Evolutionary conservation across 768 basidiomycete species (phyloP), one percentile per base, ranked within the genome.

Genomic region (Phylloporus sp.): DNA sequence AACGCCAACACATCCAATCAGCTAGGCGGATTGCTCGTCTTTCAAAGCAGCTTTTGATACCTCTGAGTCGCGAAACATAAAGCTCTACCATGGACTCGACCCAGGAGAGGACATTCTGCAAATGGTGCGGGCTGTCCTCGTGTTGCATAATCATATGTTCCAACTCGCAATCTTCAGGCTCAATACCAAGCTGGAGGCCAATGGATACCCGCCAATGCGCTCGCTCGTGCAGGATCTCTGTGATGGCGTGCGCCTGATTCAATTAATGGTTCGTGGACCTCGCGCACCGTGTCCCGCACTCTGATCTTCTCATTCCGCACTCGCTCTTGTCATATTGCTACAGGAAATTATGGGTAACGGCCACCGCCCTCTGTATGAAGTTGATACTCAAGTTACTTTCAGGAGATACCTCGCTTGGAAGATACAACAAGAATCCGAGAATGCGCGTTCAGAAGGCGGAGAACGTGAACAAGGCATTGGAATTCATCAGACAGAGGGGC

Each of bases 391-490:
- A 27, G 29, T 47, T 44, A 20, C 29, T 52, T 48, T 29, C 45
- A 93, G 91, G 91, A 48, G 91, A 94, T 66, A 84, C 82, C 2
- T 90, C 90, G n/a, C 80, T 98, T 6, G 95, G 95, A n/a, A 75
- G 91, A 60, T 98, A 95, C 68, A 97, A 95, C 73, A 88, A 79
- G 66, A 82, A 79, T 50, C 95, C 97, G 0, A 77, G 85, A 31
- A 94, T 97, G 77, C 82, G 95, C 28, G 86, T 98, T 2, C 97
- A 99, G 70, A 97, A 95, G 64, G 94, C 93, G 3, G 97, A 99
- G 78, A 99, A 99, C 70, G 95, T 95, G 44, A 95, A 91, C 71
- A 93, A 92, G 69, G 97, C 97, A 0, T 72, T 99, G 41, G 90
- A 95, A 59, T 97, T 97, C 70, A 97, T 99, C 70, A 87, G 86